Base-by-base conservation (phyloP, 805 yeast species). In the Pichia membranifaciens region DNA sequence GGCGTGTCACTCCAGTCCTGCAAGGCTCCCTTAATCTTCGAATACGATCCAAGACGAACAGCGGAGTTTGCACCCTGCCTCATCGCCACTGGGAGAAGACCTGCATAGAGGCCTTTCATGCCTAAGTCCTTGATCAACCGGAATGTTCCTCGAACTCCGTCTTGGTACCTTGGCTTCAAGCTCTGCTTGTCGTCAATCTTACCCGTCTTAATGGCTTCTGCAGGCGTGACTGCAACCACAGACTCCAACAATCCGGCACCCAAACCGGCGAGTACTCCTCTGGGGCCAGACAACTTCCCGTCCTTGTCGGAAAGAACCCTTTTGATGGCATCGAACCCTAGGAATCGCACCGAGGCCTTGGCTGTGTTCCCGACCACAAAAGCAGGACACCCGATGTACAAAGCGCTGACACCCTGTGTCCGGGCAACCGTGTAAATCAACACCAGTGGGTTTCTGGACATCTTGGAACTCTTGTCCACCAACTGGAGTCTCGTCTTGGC, bases 31-130 rank as follows among this genome's bases (percentile, higher is more conserved):
- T 91, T 90, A 69, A 91, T 83, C 55, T 90, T 79, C 62, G 88
- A 89, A 68, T 91, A 91, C 36, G 96, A 84, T 3, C 98, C 98
- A 54, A 91, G 73, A 58, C 99, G 77, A 15, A 93, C 98, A 3
- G 96, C 95, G 55, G 87, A 93, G 67, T 91, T 91, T 3, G 98
- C 82, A 9, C 96, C 98, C 66, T 91, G 99, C 61, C 99, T 81
- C 73, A 90, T 69, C 0, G 97, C 87, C 5, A 91, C 98, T 0
- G 99, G 98, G 6, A 90, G 69, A 7, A 91, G 74, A 28, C 96
- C 99, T 29, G 90, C 82, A 62, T 91, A 91, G 32, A 93, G 72
- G 0, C 96, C 96, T 43, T 71, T 75, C 48, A 90, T 53, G 1
- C 98, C 98, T 58, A 87, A 70, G 60, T 91, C 97, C 51, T 71